Conservation (phyloP, 352 stramenopile species). For the Phytophthora pseudosyringae region DNA sequence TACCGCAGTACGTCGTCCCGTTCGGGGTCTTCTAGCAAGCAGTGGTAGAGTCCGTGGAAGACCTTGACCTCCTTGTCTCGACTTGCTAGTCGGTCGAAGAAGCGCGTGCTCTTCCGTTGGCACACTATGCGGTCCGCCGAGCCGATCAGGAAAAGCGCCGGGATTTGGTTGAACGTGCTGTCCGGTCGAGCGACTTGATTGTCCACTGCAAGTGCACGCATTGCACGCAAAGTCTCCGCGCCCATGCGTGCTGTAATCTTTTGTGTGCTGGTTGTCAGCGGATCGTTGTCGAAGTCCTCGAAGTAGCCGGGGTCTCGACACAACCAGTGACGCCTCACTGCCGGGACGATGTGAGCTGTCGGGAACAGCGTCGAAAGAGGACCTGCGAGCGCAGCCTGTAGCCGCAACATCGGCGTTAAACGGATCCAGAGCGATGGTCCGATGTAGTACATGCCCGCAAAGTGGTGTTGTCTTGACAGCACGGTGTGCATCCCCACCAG, state of each 20-base stretch:
- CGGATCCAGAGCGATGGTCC: too few relatives aligned
- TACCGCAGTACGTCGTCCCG: constrained; percentile 9
- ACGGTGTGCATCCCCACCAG: too few relatives aligned
- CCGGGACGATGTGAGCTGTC: too few relatives aligned
- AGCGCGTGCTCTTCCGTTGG: constrained; percentile 6
- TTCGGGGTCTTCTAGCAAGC: constrained; percentile 6
- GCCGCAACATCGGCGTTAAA: too few relatives aligned
- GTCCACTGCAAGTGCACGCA: not conserved
- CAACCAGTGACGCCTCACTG: too few relatives aligned
- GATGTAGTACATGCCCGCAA: too few relatives aligned
- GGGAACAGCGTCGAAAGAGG: too few relatives aligned
- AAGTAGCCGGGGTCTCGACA: too few relatives aligned
- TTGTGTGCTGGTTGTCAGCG: not conserved
- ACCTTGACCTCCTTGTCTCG: constrained; percentile 19
- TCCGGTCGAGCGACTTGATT: not conserved
- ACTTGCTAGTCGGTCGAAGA: constrained; percentile 14
- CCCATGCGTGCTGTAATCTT: not conserved
- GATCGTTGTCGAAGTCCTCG: too few relatives aligned
- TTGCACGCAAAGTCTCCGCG: not conserved
- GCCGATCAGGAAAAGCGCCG: not conserved
- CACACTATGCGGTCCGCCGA: constrained; percentile 9
- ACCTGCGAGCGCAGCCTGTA: too few relatives aligned
- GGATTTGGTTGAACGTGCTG: not conserved
- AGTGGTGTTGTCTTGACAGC: too few relatives aligned
- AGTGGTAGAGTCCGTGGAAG: constrained; percentile 11